Conservation (phyloP, 768 basidiomycete genomes). For the Terana coerulea region DNA sequence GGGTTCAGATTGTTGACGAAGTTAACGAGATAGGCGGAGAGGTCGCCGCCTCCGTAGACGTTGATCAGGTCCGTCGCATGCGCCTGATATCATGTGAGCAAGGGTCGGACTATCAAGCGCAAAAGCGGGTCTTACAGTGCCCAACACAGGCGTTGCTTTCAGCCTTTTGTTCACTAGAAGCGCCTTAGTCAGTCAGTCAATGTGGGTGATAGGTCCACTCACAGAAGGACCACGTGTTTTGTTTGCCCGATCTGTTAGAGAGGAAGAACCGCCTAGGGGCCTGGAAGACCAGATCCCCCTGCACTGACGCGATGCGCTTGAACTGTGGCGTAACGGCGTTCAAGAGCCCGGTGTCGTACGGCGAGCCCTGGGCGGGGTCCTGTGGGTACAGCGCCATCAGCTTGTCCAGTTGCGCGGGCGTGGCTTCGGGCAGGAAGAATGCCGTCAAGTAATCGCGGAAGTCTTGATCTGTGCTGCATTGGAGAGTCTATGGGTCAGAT, state of each 20-base stretch:
- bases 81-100: conserved; percentile 25
- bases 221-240: conserved; percentile 19
- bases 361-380: conserved; percentile 44
- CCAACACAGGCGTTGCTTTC: conserved; percentile 4
- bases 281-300: conserved; percentile 26
- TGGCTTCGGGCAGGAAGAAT: conserved; percentile 23
- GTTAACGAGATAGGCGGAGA: conserved; percentile 44
- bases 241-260: conserved; percentile 15
- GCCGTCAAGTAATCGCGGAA: conserved; percentile 15
- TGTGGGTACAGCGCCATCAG: conserved; percentile 22
- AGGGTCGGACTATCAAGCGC: not conserved
- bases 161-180: conserved; percentile 12
- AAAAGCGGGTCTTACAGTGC: not conserved
- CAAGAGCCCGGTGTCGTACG: conserved; percentile 43
- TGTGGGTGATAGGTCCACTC: not conserved
- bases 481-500: not conserved
- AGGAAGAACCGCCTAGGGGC: conserved; percentile 25
- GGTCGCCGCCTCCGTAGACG: conserved; percentile 38
- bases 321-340: conserved; percentile 42
- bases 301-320: conserved; percentile 27
- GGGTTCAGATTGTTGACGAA: conserved; percentile 42
- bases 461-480: conserved; percentile 22
- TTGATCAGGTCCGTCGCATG: conserved; percentile 42
- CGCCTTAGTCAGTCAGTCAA: not conserved
- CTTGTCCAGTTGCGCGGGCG: conserved; percentile 11